These are phyloP conservation scores for Quercus alba DNA, from an alignment of 306 rosid genomes.

Conservation along the genomic window DNA sequence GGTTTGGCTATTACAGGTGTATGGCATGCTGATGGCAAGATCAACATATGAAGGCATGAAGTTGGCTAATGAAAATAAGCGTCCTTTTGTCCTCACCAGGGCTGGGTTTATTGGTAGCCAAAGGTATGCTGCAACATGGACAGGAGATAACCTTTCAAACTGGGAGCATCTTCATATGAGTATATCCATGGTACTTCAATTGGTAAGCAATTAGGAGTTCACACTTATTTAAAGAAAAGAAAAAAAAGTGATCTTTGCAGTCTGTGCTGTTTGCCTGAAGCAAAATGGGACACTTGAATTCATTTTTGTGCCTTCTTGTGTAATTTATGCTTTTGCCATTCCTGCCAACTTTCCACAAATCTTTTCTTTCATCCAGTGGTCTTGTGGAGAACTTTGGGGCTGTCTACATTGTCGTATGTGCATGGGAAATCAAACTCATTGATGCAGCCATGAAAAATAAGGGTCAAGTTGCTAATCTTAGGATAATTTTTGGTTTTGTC, in stretches of 20 bases:
- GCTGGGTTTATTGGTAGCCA: conserved; percentile 96
- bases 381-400: neutral
- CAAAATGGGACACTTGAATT: neutral
- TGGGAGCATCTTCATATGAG: conserved; percentile 99
- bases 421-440: neutral
- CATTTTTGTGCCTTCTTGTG: neutral
- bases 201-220: conserved; percentile 54
- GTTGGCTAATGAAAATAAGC: conserved; percentile 59
- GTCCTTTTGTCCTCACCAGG: conserved; percentile 95
- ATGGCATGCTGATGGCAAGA: conserved; percentile 89
- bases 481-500: no score
- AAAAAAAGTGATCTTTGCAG: neutral
- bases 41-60: conserved; percentile 94
- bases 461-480: neutral
- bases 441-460: neutral
- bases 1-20: conserved; percentile 49
- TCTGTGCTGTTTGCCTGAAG: neutral
- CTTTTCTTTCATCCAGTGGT: neutral
- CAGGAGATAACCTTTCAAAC: conserved; percentile 88
- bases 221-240: neutral
- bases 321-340: neutral
- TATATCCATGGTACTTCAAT: conserved; percentile 89
- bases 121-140: conserved; percentile 95
- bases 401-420: neutral
- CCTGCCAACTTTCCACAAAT: neutral